These are phyloP conservation scores for Alternaria postmessia DNA, from an alignment of 2,329 filamentous ascomycete species.

Conservation along the genomic window DNA sequence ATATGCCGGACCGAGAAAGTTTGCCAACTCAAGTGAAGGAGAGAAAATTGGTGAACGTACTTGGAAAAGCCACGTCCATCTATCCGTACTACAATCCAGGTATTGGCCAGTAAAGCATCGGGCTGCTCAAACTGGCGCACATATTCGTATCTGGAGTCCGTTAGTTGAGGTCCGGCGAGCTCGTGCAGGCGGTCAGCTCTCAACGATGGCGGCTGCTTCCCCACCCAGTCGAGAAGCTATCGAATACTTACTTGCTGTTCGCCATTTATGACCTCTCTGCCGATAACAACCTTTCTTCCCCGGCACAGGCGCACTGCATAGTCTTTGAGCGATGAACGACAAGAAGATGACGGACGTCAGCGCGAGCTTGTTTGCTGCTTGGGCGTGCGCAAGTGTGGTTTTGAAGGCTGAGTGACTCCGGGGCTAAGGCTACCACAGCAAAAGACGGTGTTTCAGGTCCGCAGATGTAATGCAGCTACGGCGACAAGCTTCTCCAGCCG, in stretches of 20 bases:
- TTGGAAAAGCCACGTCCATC: conserved; percentile 96
- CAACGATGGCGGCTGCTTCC: conserved; percentile 11
- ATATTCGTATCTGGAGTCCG: conserved; percentile 80
- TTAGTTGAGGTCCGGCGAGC: conserved; percentile 21
- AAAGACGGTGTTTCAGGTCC: conserved; percentile 28
- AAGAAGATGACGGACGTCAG: conserved; percentile 12
- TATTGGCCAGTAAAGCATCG: conserved; percentile 83
- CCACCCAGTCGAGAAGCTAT: conserved; percentile 10
- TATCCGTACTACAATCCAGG: conserved; percentile 93
- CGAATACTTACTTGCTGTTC: conserved; percentile 34
- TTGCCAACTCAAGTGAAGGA: conserved; percentile 6
- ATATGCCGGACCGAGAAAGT: conserved; percentile 16
- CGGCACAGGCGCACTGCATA: conserved; percentile 28
- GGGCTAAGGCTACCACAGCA: conserved; percentile 21
- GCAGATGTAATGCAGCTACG: conserved; percentile 29
- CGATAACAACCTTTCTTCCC: not conserved
- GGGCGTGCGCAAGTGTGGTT: conserved; percentile 24
- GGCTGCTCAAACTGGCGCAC: conserved; percentile 87
- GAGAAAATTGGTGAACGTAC: conserved; percentile 55
- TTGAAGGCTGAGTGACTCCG: conserved; percentile 19
- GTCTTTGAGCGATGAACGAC: conserved; percentile 3
- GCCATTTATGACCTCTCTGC: conserved; percentile 25
- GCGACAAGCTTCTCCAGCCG: conserved; percentile 18
- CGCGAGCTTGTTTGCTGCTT: conserved; percentile 10
- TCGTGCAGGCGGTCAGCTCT: conserved; percentile 8